Conservation (phyloP, 148 eudicot genomes). For the Chenopodium suecicum region DNA sequence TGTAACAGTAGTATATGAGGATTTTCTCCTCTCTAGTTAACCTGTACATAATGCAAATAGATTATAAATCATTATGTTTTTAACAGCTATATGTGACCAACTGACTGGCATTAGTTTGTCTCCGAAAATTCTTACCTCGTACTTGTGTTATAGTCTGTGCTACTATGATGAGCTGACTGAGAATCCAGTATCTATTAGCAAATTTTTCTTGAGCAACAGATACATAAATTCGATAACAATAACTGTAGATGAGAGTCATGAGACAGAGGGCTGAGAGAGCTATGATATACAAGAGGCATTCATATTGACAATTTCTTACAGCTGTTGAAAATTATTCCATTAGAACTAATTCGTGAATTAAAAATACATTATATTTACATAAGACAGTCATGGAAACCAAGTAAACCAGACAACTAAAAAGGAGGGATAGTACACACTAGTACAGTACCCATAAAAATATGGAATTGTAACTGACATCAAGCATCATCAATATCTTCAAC, state of each 20-base stretch:
- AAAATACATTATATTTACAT: conserved; percentile 30
- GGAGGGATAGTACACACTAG: background rate
- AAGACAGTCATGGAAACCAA: conserved; percentile 3
- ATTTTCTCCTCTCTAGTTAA: background rate
- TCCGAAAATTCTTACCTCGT: too few species aligned
- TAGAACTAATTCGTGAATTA: background rate
- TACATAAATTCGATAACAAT: too few species aligned
- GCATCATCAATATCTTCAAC: conserved; percentile 55
- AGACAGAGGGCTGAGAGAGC: too few species aligned
- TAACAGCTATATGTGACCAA: too few species aligned
- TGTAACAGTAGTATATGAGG: background rate
- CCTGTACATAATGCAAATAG: conserved; percentile 13
- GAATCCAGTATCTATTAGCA: too few species aligned
- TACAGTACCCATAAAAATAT: background rate
- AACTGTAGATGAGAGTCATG: background rate
- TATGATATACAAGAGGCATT: conserved; percentile 15
- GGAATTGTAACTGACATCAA: conserved; percentile 21
- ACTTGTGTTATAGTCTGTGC: too few species aligned
- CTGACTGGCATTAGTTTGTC: too few species aligned
- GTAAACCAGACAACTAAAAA: background rate
- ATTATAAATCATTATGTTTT: background rate
- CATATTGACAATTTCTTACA: conserved; percentile 24
- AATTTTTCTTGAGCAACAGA: too few species aligned
- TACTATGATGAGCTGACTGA: too few species aligned
- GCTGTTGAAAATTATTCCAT: background rate